Conservation (phyloP, 225 moss, liverwort and hornwort genomes). For the Marchantia paleacea region DNA sequence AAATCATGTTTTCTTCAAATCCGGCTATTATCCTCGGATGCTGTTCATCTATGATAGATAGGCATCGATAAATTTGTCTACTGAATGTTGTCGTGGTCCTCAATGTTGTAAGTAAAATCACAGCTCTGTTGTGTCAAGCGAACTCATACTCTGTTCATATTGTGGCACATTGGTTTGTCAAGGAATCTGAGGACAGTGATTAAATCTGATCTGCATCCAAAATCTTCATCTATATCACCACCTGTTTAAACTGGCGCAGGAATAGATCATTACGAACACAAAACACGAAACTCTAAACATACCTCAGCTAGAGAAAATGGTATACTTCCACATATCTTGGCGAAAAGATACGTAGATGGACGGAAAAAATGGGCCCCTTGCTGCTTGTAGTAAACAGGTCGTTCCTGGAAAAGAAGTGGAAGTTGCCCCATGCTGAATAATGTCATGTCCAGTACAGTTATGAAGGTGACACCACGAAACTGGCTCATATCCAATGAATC, state of each 20-base stretch:
- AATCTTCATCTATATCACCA: background rate
- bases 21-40: no score
- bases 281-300: conserved; percentile 6
- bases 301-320: conserved; percentile 75
- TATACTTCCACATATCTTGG: conserved; percentile 63
- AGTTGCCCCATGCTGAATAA: conserved; percentile 88
- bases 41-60: no score
- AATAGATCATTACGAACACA: background rate
- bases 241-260: background rate
- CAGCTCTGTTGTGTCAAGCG: no score
- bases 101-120: no score
- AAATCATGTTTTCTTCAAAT: no score
- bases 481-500: conserved; percentile 66
- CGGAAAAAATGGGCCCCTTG: conserved; percentile 80
- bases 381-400: conserved; percentile 84
- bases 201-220: no score
- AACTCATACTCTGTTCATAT: no score
- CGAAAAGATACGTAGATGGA: conserved; percentile 64
- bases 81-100: no score
- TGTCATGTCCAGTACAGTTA: conserved; percentile 78
- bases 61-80: no score
- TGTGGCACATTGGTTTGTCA: no score
- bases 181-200: no score
- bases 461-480: conserved; percentile 62
- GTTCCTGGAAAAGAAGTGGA: conserved; percentile 70